These are phyloP conservation scores for Juglanconis oblonga DNA, from an alignment of 2,329 filamentous ascomycete species.

Conservation along the genomic window DNA sequence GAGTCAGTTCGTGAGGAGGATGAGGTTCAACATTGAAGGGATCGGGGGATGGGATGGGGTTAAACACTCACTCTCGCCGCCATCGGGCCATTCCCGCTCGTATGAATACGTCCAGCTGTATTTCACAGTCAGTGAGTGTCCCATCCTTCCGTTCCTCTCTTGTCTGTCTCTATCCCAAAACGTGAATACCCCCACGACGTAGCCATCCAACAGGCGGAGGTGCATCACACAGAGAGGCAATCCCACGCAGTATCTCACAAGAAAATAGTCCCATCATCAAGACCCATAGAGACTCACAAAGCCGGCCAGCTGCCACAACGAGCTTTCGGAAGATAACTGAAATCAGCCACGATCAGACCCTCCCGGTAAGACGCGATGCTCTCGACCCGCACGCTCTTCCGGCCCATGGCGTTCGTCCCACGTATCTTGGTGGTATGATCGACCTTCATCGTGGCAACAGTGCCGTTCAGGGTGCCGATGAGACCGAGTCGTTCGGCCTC, in stretches of 20 bases:
- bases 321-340: constrained; percentile 64
- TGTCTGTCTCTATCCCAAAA: too few species aligned
- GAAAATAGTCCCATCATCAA: too few species aligned
- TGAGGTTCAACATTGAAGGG: too few species aligned
- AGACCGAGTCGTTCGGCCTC: constrained; percentile 35
- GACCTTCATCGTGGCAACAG: constrained; percentile 38
- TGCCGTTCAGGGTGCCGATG: constrained; percentile 26
- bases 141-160: neutral
- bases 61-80: constrained; percentile 6
- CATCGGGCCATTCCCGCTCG: neutral
- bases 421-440: constrained; percentile 26
- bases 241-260: too few species aligned
- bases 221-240: too few species aligned
- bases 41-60: too few species aligned
- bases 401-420: constrained; percentile 22
- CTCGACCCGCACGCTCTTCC: constrained; percentile 61
- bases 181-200: too few species aligned
- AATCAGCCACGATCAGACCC: constrained; percentile 67
- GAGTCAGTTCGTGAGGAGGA: too few species aligned
- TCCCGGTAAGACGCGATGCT: constrained; percentile 61
- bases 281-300: constrained; percentile 40
- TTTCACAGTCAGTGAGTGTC: neutral
- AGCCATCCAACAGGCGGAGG: too few species aligned
- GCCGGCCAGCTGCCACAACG: constrained; percentile 72
- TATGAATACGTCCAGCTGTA: constrained; percentile 7